phyloP scores from a whole-genome alignment of 352 stramenopile species.

The Phytophthora kernoviae region DNA sequence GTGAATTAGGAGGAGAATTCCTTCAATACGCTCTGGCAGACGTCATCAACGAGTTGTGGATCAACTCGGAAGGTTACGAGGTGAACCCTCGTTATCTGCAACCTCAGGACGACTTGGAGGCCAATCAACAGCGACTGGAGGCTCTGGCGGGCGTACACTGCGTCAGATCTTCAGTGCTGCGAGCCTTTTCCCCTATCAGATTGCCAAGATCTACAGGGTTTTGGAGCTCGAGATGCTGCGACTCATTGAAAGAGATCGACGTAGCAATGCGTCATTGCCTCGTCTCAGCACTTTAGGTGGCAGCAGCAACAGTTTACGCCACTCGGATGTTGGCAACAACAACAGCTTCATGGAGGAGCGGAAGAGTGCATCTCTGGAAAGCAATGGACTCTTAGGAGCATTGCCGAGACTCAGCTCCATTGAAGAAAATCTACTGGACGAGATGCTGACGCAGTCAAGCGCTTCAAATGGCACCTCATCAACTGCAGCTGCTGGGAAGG shows the following conservation, averaged over 20 bases:
- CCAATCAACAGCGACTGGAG: slow-evolving; percentile 62
- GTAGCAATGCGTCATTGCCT: slow-evolving; percentile 51
- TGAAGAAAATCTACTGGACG: slow-evolving; percentile 47
- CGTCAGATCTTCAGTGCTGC: slow-evolving; percentile 52
- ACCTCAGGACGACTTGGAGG: slow-evolving; percentile 43
- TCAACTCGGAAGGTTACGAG: slow-evolving; percentile 52
- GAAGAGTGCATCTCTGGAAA: slow-evolving; percentile 39
- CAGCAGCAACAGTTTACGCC: slow-evolving; percentile 31
- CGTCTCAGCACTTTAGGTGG: slow-evolving; percentile 61
- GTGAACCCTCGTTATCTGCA: slow-evolving; percentile 64
- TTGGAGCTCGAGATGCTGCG: slow-evolving; percentile 75
- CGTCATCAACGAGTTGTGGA: slow-evolving; percentile 58
- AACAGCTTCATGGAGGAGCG: slow-evolving; percentile 38
- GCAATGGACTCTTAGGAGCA: slow-evolving; percentile 31
- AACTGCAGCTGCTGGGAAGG: slow-evolving; percentile 38
- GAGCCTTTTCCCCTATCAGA: slow-evolving; percentile 70
- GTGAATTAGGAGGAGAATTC: slow-evolving; percentile 70
- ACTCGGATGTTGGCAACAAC: slow-evolving; percentile 30
- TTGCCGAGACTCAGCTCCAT: slow-evolving; percentile 61
- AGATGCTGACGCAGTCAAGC: slow-evolving; percentile 35
- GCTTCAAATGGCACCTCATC: slow-evolving; percentile 25
- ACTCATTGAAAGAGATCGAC: slow-evolving; percentile 65
- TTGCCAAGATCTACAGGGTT: slow-evolving; percentile 79
- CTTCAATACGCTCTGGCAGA: slow-evolving; percentile 60
- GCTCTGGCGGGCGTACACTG: slow-evolving; percentile 51